Base-by-base conservation (phyloP, 345 rosid species). In the Arabis alpina region DNA sequence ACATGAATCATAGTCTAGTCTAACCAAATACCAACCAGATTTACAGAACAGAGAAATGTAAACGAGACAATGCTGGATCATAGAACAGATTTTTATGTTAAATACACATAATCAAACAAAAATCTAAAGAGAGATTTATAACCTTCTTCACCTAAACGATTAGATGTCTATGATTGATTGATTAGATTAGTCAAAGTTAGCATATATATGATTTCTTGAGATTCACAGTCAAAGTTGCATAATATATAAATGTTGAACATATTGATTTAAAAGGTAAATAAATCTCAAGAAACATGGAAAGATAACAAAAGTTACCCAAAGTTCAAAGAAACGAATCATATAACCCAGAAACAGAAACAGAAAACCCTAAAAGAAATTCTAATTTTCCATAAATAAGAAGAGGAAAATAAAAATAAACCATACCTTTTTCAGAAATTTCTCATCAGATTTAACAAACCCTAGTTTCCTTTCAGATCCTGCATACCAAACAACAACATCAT, bases 381-480 rank as follows among this genome's bases (percentile, higher is more conserved):
- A 67, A 52, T 34, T 43, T 59, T 25, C 63, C 57, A 63, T 45
- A 72, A 51, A 28, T 4, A 56, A 64, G 47, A 73, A 54, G 28
- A 36, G 27, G 9, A 5, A 14, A 8, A 50, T 7, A 32, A 34
- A 6, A 6, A 34, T 28, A 7, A 14, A 30, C 5, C 0, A 43
- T 36, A 60, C 78, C 64, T 54, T 75, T 43, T 53, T 39, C 64
- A 75, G 58, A 75, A 36, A 56, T 14, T 64, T 64, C 39, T 6
- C 2, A 24, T 6, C 48, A 27, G 70, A 68, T 63, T 51, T 23
- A 41, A 51, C 42, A 51, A 67, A 24, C 10, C 23, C 30, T 25
- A 36, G 63, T 60, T 66, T 68, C 51, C 52, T 45, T 66, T 9
- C 64, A 68, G 73, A 75, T 75, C 78, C 78, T 75, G 74, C 69